phyloP scores from a whole-genome alignment of 176 grass and related monocot species.

The Secale cereale region DNA sequence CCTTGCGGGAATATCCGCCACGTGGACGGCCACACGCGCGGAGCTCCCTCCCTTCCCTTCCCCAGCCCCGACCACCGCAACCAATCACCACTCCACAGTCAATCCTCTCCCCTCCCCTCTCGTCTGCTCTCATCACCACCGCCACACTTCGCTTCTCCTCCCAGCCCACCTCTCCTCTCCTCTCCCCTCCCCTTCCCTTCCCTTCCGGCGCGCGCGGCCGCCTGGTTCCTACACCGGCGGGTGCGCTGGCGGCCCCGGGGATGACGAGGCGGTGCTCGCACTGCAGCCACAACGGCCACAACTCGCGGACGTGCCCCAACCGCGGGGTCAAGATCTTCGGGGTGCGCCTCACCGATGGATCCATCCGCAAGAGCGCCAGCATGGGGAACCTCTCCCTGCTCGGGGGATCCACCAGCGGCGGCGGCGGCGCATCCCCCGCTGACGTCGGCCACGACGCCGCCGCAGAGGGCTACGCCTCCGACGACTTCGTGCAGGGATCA shows the following conservation, averaged over 20 bases:
- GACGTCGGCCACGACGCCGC: slow-evolving; percentile 48
- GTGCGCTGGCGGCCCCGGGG: background rate
- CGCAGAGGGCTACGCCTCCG: slow-evolving; percentile 81
- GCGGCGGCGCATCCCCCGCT: slow-evolving; percentile 74
- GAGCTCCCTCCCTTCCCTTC: background rate
- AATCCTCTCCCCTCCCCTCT: slow-evolving; percentile 11
- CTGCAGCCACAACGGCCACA: slow-evolving; percentile 97
- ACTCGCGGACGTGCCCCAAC: slow-evolving; percentile 94
- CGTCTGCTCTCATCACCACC: background rate
- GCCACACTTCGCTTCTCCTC: slow-evolving; percentile 23
- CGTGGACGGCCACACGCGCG: slow-evolving; percentile 57
- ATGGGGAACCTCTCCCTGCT: slow-evolving; percentile 95
- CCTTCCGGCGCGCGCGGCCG: background rate
- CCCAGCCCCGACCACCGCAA: slow-evolving; percentile 32
- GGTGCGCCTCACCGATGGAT: slow-evolving; percentile 88
- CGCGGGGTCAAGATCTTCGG: slow-evolving; percentile 94
- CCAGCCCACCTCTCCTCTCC: background rate
- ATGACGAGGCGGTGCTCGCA: slow-evolving; percentile 99
- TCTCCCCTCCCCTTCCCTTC: background rate
- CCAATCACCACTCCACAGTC: slow-evolving; percentile 44
- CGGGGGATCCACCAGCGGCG: slow-evolving; percentile 72
- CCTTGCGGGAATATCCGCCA: slow-evolving; percentile 54
- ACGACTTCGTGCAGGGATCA: slow-evolving; percentile 89
- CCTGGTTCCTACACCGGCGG: background rate
- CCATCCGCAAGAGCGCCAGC: slow-evolving; percentile 95